Evolutionary conservation across 2,329 filamentous ascomycete genomes (phyloP).

Genomic region (Monosporascus sp.): DNA sequence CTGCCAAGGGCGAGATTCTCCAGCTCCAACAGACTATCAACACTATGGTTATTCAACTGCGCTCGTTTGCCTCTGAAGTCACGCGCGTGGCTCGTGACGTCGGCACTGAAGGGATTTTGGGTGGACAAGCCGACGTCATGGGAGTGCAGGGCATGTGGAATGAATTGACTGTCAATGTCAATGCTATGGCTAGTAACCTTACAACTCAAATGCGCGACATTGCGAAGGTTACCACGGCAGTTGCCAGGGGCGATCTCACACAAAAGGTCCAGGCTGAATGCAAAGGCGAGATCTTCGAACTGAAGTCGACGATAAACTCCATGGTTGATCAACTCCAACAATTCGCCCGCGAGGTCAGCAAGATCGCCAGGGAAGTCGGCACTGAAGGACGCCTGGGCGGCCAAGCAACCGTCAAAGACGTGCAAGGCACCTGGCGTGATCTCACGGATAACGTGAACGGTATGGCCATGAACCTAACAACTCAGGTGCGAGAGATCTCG

Average conservation of each 20-base stretch:
- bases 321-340: constrained; percentile 98
- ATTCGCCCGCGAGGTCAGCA: constrained; percentile 94
- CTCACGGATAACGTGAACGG: constrained; percentile 94
- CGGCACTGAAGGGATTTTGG: constrained; percentile 76
- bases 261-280: constrained; percentile 94
- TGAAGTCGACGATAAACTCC: constrained; percentile 98
- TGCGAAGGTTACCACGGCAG: constrained; percentile 70
- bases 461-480: constrained; percentile 97
- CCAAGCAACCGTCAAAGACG: constrained; percentile 92
- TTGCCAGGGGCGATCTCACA: constrained; percentile 81
- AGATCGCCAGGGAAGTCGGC: constrained; percentile 91
- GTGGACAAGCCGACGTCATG: constrained; percentile 76
- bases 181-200: constrained; percentile 82
- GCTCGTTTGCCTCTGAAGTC: constrained; percentile 79
- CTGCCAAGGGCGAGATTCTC: constrained; percentile 74
- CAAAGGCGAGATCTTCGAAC: constrained; percentile 84
- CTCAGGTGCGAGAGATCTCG: constrained; percentile 95
- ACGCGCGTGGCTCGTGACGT: constrained; percentile 79
- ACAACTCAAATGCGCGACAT: constrained; percentile 93
- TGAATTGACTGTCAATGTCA: constrained; percentile 78
- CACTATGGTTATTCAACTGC: constrained; percentile 81
- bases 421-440: constrained; percentile 95
- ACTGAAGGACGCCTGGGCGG: constrained; percentile 92
- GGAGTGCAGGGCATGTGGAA: constrained; percentile 88
- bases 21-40: constrained; percentile 83